A percentile compares a stretch with the other conserved stretches of the same genome.
phyloP scores from a whole-genome alignment of 164 flowering plant species.

The Vitis rupestris region DNA sequence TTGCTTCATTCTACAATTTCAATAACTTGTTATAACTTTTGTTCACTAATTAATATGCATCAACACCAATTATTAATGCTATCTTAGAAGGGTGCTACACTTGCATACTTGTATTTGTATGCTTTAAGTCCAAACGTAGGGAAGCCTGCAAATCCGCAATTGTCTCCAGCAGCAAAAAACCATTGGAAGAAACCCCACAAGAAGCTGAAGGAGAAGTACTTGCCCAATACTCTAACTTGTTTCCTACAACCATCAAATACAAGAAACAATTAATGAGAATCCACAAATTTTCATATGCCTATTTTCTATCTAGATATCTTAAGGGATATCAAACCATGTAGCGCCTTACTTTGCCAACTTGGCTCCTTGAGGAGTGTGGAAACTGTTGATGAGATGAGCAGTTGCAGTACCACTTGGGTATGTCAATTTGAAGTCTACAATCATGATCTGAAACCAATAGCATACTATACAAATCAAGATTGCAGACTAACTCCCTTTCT shows the following conservation, averaged over 20 bases:
- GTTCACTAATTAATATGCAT: no score
- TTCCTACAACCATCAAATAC: slow-evolving; percentile 28
- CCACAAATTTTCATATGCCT: no score
- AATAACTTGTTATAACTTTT: no score
- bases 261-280: no score
- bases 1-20: no score
- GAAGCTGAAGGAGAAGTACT: slow-evolving; percentile 30
- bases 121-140: slow-evolving; percentile 57
- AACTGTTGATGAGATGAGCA: slow-evolving; percentile 65
- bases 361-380: slow-evolving; percentile 67
- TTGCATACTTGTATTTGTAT: slow-evolving; percentile 27
- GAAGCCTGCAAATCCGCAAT: slow-evolving; percentile 42
- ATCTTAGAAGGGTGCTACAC: background rate
- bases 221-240: slow-evolving; percentile 33
- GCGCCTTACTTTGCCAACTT: slow-evolving; percentile 48
- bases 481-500: no score
- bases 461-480: no score
- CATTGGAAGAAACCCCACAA: slow-evolving; percentile 2
- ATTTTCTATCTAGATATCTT: no score
- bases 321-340: background rate
- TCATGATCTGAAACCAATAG: slow-evolving; percentile 46
- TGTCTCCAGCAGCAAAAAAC: slow-evolving; percentile 23
- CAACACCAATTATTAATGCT: no score
- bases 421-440: slow-evolving; percentile 56
- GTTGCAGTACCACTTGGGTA: slow-evolving; percentile 78